These are phyloP conservation scores for Curvularia hawaiiensis DNA, from an alignment of 2,329 filamentous ascomycete species.

Conservation along the genomic window DNA sequence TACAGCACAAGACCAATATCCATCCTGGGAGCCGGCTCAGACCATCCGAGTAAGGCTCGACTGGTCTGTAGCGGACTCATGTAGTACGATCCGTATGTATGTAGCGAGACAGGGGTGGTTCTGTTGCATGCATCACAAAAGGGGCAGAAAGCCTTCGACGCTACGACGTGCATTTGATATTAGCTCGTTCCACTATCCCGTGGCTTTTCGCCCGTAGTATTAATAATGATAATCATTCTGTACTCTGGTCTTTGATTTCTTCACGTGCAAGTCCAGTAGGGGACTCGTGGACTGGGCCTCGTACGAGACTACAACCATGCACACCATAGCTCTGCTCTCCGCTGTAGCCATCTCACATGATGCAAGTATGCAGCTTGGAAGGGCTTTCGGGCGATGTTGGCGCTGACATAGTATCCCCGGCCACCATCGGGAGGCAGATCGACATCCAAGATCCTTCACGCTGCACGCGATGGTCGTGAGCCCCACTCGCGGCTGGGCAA, in stretches of 20 bases:
- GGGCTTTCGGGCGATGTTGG: background rate
- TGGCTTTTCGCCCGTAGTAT: background rate
- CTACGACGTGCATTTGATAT: background rate
- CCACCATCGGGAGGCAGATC: slow-evolving; percentile 1
- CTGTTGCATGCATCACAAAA: background rate
- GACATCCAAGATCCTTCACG: background rate
- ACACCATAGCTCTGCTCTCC: background rate
- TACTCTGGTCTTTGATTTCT: background rate
- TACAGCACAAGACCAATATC: slow-evolving; percentile 26
- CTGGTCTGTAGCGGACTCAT: background rate
- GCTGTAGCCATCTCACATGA: background rate
- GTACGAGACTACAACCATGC: background rate
- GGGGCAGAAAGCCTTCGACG: background rate
- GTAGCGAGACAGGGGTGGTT: background rate
- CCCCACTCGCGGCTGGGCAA: slow-evolving; percentile 5
- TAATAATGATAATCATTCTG: background rate
- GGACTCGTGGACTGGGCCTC: background rate
- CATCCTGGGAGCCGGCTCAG: slow-evolving; percentile 36
- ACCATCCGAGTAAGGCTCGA: slow-evolving; percentile 24
- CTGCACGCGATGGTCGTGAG: background rate
- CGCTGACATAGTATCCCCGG: slow-evolving; percentile 11
- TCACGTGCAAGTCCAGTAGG: background rate
- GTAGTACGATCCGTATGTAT: background rate
- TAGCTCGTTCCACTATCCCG: background rate
- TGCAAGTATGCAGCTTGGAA: background rate